These are phyloP conservation scores for Aureobasidium sp. DNA, from an alignment of 2,329 filamentous ascomycete genomes.

Conservation along the genomic window DNA sequence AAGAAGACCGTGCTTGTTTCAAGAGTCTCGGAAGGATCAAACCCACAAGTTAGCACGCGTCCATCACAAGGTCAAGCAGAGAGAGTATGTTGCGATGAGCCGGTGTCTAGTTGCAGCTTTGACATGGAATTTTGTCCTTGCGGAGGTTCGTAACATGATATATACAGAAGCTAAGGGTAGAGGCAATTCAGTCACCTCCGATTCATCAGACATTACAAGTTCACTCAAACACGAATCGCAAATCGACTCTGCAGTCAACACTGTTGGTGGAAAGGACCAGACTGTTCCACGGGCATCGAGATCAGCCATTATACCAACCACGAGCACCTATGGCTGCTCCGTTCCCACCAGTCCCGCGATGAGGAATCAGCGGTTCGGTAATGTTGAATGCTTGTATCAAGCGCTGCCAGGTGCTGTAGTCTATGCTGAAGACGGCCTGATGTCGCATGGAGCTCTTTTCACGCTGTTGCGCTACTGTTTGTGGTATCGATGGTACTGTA, in stretches of 20 bases:
- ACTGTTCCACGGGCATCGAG: neutral
- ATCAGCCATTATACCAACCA: slow-evolving; percentile 52
- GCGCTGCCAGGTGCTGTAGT: slow-evolving; percentile 75
- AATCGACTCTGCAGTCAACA: neutral
- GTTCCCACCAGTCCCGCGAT: slow-evolving; percentile 55
- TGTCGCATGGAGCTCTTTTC: slow-evolving; percentile 54
- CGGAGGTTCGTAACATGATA: neutral
- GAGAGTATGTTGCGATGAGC: neutral
- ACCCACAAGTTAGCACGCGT: neutral
- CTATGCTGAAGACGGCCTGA: slow-evolving; percentile 82
- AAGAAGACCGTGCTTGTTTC: neutral
- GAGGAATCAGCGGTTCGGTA: slow-evolving; percentile 73
- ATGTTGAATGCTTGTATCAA: slow-evolving; percentile 72
- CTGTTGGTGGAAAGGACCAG: neutral
- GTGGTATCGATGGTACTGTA: slow-evolving; percentile 40
- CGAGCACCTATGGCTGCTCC: slow-evolving; percentile 45
- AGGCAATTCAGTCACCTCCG: neutral
- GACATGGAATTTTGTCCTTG: neutral
- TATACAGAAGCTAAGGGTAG: neutral
- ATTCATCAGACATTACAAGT: neutral
- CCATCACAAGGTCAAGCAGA: neutral
- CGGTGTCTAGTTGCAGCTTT: neutral
- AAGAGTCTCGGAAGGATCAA: neutral
- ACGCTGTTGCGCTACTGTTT: slow-evolving; percentile 47
- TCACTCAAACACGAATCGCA: neutral